A percentile compares a stretch with the other conserved stretches of the same genome.
Conservation (phyloP, 1,139 yeast species). For the Lodderomyces metapsilosis region DNA sequence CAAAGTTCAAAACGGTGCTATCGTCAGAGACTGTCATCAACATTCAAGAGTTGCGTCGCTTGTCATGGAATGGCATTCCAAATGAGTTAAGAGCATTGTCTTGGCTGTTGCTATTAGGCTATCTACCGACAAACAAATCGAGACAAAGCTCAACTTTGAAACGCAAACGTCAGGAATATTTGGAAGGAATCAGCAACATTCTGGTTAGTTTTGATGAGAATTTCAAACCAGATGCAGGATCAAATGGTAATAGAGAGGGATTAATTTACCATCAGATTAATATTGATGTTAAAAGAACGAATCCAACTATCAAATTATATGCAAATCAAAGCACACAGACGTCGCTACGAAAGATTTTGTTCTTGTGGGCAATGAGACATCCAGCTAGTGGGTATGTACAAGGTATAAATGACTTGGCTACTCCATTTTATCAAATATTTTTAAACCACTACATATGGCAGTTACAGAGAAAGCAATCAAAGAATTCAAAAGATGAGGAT, state of each 20-base stretch:
- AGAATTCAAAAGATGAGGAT: conserved; percentile 14
- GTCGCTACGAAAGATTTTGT: conserved; percentile 75
- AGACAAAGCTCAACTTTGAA: conserved; percentile 69
- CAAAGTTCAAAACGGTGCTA: conserved; percentile 65
- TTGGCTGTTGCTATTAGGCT: conserved; percentile 90
- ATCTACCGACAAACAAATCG: conserved; percentile 79
- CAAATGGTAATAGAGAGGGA: conserved; percentile 49
- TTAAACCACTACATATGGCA: conserved; percentile 65
- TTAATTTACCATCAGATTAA: conserved; percentile 94
- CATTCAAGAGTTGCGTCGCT: conserved; percentile 61
- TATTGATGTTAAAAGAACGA: conserved; percentile 93
- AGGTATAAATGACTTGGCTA: conserved; percentile 92
- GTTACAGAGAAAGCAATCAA: conserved; percentile 25
- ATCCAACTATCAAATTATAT: conserved; percentile 79
- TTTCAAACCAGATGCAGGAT: conserved; percentile 13
- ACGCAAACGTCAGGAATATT: conserved; percentile 83
- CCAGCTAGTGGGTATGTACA: conserved; percentile 99
- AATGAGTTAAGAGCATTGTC: conserved; percentile 73
- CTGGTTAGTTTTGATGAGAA: conserved; percentile 50
- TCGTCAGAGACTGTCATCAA: conserved; percentile 56
- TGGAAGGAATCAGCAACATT: conserved; percentile 56
- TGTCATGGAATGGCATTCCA: conserved; percentile 96
- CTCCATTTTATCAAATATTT: conserved; percentile 92
- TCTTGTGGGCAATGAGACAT: conserved; percentile 95
- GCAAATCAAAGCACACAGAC: conserved; percentile 68